A percentile compares a stretch with the other conserved stretches of the same genome.
Evolutionary conservation across 139 green algal genomes (phyloP).

Genomic region (Auxenochlorella protothecoides): DNA sequence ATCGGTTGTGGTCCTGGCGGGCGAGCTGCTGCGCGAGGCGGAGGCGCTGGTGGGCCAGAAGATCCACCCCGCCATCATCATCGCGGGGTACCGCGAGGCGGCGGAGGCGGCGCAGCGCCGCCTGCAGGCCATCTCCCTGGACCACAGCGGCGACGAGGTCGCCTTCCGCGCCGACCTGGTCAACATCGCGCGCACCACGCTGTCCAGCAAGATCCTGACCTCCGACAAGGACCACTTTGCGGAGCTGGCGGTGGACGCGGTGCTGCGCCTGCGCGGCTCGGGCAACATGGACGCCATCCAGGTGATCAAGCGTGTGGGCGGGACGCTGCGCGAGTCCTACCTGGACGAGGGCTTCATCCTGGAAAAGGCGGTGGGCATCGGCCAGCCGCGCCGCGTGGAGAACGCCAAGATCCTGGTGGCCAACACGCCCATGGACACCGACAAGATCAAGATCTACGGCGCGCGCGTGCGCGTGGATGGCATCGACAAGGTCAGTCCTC

Average conservation of each 20-base stretch:
- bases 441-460: constrained; percentile 99
- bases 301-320: constrained; percentile 97
- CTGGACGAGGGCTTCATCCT: constrained; percentile 98
- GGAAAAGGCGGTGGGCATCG: constrained; percentile 96
- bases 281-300: constrained; percentile 95
- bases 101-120: constrained; percentile 35
- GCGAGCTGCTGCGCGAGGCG: constrained; percentile 91
- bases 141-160: constrained; percentile 36
- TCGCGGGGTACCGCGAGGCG: constrained; percentile 80
- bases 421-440: constrained; percentile 99
- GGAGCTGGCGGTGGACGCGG: constrained; percentile 89
- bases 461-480: constrained; percentile 62
- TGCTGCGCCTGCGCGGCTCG: constrained; percentile 80
- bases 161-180: constrained; percentile 70
- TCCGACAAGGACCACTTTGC: constrained; percentile 87
- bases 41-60: constrained; percentile 88
- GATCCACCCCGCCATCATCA: constrained; percentile 98
- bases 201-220: constrained; percentile 84
- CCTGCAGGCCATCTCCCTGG: constrained; percentile 35
- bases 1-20: constrained; percentile 92
- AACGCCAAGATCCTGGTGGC: constrained; percentile 95
- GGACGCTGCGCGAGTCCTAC: constrained; percentile 82
- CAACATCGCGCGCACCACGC: constrained; percentile 93
- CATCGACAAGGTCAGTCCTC: constrained; percentile 70
- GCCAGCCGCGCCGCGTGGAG: constrained; percentile 90